A percentile compares a stretch with the other conserved stretches of the same genome.
Conservation (phyloP, 2,329 filamentous ascomycete species). For the Fusarium neocosmosporiellum region DNA sequence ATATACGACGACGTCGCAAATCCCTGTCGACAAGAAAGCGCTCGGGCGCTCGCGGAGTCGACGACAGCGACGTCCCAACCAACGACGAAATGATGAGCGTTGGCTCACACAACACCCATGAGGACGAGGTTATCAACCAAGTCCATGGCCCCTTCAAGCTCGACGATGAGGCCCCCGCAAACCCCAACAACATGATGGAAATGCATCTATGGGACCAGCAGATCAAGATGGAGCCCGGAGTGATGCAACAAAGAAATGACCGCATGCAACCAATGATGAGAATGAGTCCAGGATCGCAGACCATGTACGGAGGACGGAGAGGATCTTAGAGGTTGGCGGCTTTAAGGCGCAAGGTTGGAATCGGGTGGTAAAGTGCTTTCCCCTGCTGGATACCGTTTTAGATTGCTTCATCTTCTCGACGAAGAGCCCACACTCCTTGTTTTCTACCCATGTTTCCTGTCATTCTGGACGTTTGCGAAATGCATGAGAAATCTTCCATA, state of each 20-base stretch:
- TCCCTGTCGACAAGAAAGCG: slow-evolving; percentile 48
- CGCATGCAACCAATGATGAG: slow-evolving; percentile 37
- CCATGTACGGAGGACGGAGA: slow-evolving; percentile 38
- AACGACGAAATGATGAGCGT: slow-evolving; percentile 56
- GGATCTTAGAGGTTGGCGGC: slow-evolving; percentile 21
- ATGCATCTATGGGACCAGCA: slow-evolving; percentile 45
- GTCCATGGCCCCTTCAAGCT: slow-evolving; percentile 43
- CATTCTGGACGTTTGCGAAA: slow-evolving; percentile 20
- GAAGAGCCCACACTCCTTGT: slow-evolving; percentile 45
- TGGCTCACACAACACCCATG: slow-evolving; percentile 48
- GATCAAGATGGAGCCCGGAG: slow-evolving; percentile 45
- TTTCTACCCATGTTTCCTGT: slow-evolving; percentile 10
- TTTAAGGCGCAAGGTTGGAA: slow-evolving; percentile 17
- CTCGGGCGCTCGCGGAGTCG: slow-evolving; percentile 26
- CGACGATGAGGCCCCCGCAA: slow-evolving; percentile 39
- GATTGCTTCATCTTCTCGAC: slow-evolving; percentile 49
- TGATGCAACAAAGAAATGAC: slow-evolving; percentile 33
- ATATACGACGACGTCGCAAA: slow-evolving; percentile 55
- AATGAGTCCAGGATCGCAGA: slow-evolving; percentile 34
- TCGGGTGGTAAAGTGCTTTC: slow-evolving; percentile 2
- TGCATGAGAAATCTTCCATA: slow-evolving; percentile 34
- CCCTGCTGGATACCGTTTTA: slow-evolving; percentile 38
- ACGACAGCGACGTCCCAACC: slow-evolving; percentile 37
- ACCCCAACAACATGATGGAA: slow-evolving; percentile 44
- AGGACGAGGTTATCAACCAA: slow-evolving; percentile 52